Evolutionary conservation across 75 land plant genomes (phyloP).

Genomic region (Pinus tabuliformis): DNA sequence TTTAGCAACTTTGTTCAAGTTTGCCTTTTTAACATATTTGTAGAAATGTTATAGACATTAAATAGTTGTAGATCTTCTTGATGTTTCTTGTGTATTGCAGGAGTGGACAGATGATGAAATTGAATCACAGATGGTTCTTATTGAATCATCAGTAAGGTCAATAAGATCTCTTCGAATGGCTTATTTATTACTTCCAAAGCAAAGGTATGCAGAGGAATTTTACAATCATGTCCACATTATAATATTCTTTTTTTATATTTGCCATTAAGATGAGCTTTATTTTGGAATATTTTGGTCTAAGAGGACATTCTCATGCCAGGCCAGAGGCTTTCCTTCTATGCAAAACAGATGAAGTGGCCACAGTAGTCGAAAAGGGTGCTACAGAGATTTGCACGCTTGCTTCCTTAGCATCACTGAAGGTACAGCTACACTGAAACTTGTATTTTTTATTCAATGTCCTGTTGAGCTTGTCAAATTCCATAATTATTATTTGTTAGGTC

Average conservation of each 20-base stretch:
- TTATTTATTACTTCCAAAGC: slow-evolving; percentile 46
- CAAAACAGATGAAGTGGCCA: slow-evolving; percentile 24
- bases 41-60: no score
- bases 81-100: slow-evolving; percentile 15
- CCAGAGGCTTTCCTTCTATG: slow-evolving; percentile 61
- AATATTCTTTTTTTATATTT: background rate
- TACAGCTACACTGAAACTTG: slow-evolving; percentile 7
- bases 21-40: background rate
- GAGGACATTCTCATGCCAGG: slow-evolving; percentile 31
- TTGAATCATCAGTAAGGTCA: slow-evolving; percentile 55
- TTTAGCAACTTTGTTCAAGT: background rate
- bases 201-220: slow-evolving; percentile 45
- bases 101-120: slow-evolving; percentile 59
- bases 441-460: background rate
- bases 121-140: slow-evolving; percentile 65
- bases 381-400: slow-evolving; percentile 77
- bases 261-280: background rate
- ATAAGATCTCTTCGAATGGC: slow-evolving; percentile 62
- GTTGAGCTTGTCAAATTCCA: background rate
- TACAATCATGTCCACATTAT: background rate
- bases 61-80: no score
- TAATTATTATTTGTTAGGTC: background rate
- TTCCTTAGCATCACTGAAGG: slow-evolving; percentile 58
- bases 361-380: slow-evolving; percentile 27
- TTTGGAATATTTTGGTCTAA: background rate